Evolutionary conservation across 306 rosid genomes (phyloP).

Genomic region (Hippophae rhamnoides): DNA sequence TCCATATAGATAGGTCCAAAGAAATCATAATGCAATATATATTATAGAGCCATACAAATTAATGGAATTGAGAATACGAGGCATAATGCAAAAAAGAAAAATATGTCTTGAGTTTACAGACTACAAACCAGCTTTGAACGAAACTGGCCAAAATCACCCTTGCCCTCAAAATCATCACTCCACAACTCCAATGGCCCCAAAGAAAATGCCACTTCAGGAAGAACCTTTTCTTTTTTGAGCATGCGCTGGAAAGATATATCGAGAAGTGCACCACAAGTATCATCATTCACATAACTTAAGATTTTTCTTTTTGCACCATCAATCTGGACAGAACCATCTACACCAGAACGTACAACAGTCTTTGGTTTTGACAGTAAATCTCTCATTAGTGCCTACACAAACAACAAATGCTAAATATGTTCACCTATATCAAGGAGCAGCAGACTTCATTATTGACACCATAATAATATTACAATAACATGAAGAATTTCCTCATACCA

Average conservation of each 20-base stretch:
- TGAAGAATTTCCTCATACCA: conserved; percentile 45
- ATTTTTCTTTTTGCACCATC: conserved; percentile 45
- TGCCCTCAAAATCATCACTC: conserved; percentile 86
- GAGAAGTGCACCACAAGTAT: conserved; percentile 49
- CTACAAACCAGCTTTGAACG: conserved; percentile 79
- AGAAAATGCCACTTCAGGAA: conserved; percentile 38
- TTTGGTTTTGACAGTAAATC: conserved; percentile 78
- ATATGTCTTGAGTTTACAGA: conserved; percentile 9
- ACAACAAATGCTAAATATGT: conserved; percentile 11
- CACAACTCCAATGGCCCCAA: conserved; percentile 80
- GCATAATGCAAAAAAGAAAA: conserved; percentile 5
- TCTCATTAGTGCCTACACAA: conserved; percentile 63
- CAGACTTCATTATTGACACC: conserved; percentile 6
- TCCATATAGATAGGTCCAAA: too few species aligned
- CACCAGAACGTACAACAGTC: conserved; percentile 35
- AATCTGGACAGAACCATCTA: conserved; percentile 40
- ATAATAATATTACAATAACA: conserved; percentile 1
- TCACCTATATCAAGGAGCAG: conserved; percentile 15
- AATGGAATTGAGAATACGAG: too few species aligned
- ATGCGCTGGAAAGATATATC: conserved; percentile 74
- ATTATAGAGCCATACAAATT: too few species aligned
- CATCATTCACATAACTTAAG: conserved; percentile 57
- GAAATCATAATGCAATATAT: too few species aligned
- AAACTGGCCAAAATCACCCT: conserved; percentile 77
- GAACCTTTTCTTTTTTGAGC: conserved; percentile 80